Evolutionary conservation across 768 basidiomycete species (phyloP), one percentile per base, ranked within the genome.

Genomic region (Chlorophyllum brunneum): DNA sequence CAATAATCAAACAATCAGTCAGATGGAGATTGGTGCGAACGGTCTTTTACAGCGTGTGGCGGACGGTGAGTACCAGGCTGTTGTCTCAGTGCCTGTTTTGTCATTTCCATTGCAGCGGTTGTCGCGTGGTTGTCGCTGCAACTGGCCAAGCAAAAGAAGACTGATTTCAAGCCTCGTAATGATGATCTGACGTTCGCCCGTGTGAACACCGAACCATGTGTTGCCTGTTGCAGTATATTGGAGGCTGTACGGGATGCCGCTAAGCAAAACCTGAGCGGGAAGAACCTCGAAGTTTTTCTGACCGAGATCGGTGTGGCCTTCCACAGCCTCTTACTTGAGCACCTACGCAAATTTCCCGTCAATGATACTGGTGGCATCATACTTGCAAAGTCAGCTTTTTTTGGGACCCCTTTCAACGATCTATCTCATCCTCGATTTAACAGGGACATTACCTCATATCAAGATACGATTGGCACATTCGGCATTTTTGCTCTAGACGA

Each of bases 331-430:
- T 78, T 99, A 5, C 77, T 99, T 43, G 97, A 98, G 34, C 97
- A 99, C 64, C 76, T 97, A 51, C 88, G 89, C 63, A 98, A 92
- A 69, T 98, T 98, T 71, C 91, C 93, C 2, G 94, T 99, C 48
- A 97, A 88, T 59, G 94, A 95, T 0, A 93, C 94, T 1, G 97
- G 97, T 36, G 97, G 95, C 13, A 73, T 99, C 46, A 95, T 98
- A 92, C 85, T 99, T 34, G 95, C 97, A 20, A 99, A 98, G 94
- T 95, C 58, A 55, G 84, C 73, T n/a, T 16, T n/a, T n/a, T 26
- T 29, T 2, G 4, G 11, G 22, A 27, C 6, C 24, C n/a, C 16
- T 7, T n/a, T 24, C 15, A 30, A 8, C 23, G 7, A 39, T 20
- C 6, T 9, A 30, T 39, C 15, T 43, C 8, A 31, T 41, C 8